Evolutionary conservation across 352 stramenopile genomes (phyloP).

Genomic region (Phytophthora megakarya): DNA sequence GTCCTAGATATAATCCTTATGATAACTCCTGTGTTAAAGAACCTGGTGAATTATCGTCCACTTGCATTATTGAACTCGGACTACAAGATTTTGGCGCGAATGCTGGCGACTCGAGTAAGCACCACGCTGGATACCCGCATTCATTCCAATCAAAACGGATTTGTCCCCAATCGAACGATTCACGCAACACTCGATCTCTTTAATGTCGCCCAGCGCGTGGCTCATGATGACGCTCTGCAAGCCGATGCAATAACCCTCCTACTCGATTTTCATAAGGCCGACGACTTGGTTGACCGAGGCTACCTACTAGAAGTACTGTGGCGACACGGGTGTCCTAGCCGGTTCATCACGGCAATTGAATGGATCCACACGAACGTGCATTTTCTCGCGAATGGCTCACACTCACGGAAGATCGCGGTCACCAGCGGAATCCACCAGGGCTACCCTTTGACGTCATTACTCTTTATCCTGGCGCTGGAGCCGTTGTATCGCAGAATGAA

Average conservation of each 20-base stretch:
- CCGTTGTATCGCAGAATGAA: neutral
- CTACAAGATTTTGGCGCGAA: slow-evolving; percentile 18
- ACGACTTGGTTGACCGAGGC: slow-evolving; percentile 7
- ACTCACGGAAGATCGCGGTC: neutral
- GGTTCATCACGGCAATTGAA: neutral
- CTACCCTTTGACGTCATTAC: slow-evolving; percentile 3
- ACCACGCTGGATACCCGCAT: neutral
- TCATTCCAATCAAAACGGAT: neutral
- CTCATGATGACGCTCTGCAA: neutral
- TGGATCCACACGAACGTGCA: neutral
- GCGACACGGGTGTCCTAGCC: neutral
- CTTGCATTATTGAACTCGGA: slow-evolving; percentile 8
- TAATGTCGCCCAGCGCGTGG: neutral
- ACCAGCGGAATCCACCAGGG: slow-evolving; percentile 9
- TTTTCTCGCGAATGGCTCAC: slow-evolving; percentile 11
- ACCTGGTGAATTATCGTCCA: slow-evolving; percentile 13
- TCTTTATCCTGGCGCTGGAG: slow-evolving; percentile 13
- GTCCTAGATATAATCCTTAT: no score
- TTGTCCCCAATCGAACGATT: neutral
- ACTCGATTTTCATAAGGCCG: slow-evolving; percentile 17
- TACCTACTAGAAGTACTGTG: neutral
- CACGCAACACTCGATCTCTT: slow-evolving; percentile 9
- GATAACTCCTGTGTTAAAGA: no score
- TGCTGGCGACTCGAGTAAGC: neutral
- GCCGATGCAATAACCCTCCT: neutral